Evolutionary conservation across 768 basidiomycete species (phyloP), one percentile per base, ranked within the genome.

Genomic region (Coprinopsis marcescibilis): DNA sequence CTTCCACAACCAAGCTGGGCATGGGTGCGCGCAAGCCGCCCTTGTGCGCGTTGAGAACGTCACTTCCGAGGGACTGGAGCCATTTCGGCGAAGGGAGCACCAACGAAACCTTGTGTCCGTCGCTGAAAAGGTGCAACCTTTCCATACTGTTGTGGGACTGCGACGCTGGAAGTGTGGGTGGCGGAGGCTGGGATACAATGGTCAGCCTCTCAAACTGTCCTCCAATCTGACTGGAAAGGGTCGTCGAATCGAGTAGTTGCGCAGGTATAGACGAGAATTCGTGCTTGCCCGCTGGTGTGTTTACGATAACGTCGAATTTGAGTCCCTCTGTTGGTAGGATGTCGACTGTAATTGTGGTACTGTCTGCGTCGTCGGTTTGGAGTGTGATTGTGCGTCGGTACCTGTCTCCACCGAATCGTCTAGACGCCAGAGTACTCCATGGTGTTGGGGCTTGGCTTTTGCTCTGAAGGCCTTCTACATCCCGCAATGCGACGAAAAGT

Each of bases 1-100:
- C 85, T 45, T 95, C 90, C 3, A 96, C 92, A 1, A 96, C 84
- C 41, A 92, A 73, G 61, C 89, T 89, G n/a, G 92, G 92, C 88
- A 92, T 92, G 12, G 93, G 92, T 3, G 89, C 87, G 49, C 79
- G 76, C 54, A 91, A 61, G 13, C 80, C 78, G 4, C 86, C 82
- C 57, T 80, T 81, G 19, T 72, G 70, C 4, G 76, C 71, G 23
- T 65, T 68, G 14, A 78, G 58, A 10, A 76, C 64, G 46, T 83
- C 82, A 2, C 73, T 77, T n/a, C 78, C 81, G 7, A 88, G 66
- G 2, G 81, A 78, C 29, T 80, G 61, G 27, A 85, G 64, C 85
- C 87, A 91, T 15, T 72, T 71, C 0, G 89, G 86, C 17, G 83
- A 70, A 2, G 84, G 80, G n/a, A 83, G 58, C 15, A 81, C 65